These are phyloP conservation scores for Komagataea norvegica DNA, from an alignment of 1,139 yeast genomes.

Conservation along the genomic window DNA sequence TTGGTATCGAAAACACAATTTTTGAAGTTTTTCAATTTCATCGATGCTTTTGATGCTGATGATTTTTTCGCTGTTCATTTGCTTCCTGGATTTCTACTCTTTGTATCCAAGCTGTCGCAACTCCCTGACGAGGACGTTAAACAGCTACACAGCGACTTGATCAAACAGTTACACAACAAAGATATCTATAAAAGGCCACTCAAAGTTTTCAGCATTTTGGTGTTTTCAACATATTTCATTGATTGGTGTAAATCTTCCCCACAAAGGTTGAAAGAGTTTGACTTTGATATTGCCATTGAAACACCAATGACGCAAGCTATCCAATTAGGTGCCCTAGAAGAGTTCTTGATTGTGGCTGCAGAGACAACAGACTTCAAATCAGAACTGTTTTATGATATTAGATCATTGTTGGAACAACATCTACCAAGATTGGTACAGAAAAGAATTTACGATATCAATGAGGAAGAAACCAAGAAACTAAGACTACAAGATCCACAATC, in stretches of 20 bases:
- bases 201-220: constrained; percentile 52
- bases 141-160: constrained; percentile 31
- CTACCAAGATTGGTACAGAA: constrained; percentile 52
- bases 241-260: constrained; percentile 62
- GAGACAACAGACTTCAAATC: constrained; percentile 49
- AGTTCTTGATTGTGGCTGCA: constrained; percentile 63
- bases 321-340: constrained; percentile 76
- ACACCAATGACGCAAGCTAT: constrained; percentile 48
- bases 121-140: constrained; percentile 34
- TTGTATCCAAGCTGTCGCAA: constrained; percentile 34
- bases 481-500: constrained; percentile 44
- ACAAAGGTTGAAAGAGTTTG: constrained; percentile 37
- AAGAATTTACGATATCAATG: constrained; percentile 39
- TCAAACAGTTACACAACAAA: constrained; percentile 31
- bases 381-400: constrained; percentile 56
- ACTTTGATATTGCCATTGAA: constrained; percentile 43
- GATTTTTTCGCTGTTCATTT: constrained; percentile 61
- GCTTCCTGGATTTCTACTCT: constrained; percentile 55
- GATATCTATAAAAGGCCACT: constrained; percentile 48
- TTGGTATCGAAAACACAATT: constrained; percentile 37
- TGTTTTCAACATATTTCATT: constrained; percentile 60
- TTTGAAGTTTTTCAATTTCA: constrained; percentile 36
- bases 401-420: constrained; percentile 62
- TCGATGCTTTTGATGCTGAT: constrained; percentile 46
- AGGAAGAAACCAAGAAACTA: constrained; percentile 50